Percentiles rank a stretch among this genome's conserved stretches.
phyloP scores from a whole-genome alignment of 768 basidiomycete genomes.

The Xerocomellus intermedius region DNA sequence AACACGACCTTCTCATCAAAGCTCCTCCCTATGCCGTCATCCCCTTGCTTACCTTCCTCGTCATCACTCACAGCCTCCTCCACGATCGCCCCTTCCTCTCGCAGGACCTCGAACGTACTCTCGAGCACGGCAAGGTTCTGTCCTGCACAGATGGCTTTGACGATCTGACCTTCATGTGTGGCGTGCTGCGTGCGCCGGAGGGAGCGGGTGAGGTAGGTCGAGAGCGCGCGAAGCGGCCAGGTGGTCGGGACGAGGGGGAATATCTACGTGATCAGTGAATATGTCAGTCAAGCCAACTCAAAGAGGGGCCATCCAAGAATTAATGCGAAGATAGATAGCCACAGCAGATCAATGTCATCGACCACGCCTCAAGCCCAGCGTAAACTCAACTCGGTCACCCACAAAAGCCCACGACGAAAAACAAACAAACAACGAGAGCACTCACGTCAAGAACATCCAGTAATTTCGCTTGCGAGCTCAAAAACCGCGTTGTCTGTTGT shows the following conservation, averaged over 20 bases:
- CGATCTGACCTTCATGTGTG: constrained; percentile 65
- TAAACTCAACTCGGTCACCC: neutral
- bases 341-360: neutral
- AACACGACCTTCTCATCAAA: constrained; percentile 48
- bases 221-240: constrained; percentile 73
- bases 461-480: constrained; percentile 79
- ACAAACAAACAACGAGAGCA: constrained; percentile 7
- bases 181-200: constrained; percentile 73
- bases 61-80: constrained; percentile 58
- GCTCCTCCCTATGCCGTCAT: constrained; percentile 16
- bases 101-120: constrained; percentile 51
- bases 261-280: constrained; percentile 40
- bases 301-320: neutral
- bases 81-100: constrained; percentile 63
- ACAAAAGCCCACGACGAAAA: neutral
- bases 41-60: constrained; percentile 28
- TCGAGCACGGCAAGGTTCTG: constrained; percentile 79
- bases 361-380: neutral
- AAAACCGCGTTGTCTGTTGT: constrained; percentile 61
- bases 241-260: constrained; percentile 64
- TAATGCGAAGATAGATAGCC: neutral
- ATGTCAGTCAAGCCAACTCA: neutral
- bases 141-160: constrained; percentile 74
- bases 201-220: constrained; percentile 77
- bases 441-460: constrained; percentile 77